Conservation (phyloP, 768 basidiomycete species). For the Hericium alpestre region DNA sequence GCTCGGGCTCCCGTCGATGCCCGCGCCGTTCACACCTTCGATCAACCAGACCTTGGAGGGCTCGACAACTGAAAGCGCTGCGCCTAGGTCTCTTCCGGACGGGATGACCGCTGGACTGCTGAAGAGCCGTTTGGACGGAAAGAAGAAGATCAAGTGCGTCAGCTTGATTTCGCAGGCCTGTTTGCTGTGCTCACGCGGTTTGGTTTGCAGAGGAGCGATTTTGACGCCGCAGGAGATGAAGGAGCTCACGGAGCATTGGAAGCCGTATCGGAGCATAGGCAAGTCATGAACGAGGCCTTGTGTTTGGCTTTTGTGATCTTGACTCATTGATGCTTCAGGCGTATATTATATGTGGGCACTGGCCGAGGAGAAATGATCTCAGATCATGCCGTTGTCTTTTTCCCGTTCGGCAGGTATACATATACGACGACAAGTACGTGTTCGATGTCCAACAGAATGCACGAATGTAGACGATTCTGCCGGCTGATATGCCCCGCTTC, state of each 20-base stretch:
- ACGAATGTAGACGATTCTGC: no score
- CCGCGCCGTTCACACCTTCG: constrained; percentile 58
- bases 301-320: not conserved
- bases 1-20: constrained; percentile 29
- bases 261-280: constrained; percentile 77
- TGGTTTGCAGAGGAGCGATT: constrained; percentile 46
- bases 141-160: constrained; percentile 64
- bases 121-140: constrained; percentile 51
- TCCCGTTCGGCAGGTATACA: no score
- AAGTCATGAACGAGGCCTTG: constrained; percentile 12
- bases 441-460: no score
- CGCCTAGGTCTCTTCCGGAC: constrained; percentile 38
- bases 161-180: not conserved
- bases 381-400: no score
- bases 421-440: no score
- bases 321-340: constrained; percentile 26
- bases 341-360: constrained; percentile 88
- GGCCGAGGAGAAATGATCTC: constrained; percentile 28
- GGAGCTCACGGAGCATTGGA: constrained; percentile 64
- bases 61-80: constrained; percentile 13
- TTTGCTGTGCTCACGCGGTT: not conserved
- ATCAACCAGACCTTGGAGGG: constrained; percentile 45
- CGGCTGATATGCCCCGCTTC: no score
- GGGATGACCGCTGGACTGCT: constrained; percentile 48
- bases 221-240: constrained; percentile 80